Evolutionary conservation across 306 rosid species (phyloP).

Genomic region (Gleditsia sinensis): DNA sequence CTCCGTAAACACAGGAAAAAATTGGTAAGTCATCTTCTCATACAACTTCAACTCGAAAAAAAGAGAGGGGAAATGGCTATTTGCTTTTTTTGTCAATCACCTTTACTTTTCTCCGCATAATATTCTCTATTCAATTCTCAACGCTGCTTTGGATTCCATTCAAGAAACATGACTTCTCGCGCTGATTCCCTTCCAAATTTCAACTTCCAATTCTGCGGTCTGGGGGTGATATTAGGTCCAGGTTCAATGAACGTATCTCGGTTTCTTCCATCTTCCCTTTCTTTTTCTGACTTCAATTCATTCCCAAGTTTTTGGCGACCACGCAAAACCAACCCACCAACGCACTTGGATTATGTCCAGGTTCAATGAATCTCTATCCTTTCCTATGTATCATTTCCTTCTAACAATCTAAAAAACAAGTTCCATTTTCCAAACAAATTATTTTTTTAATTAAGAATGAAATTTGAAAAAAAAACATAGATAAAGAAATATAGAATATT

Average conservation of each 20-base stretch:
- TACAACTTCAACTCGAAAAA: background rate
- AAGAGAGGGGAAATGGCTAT: no score
- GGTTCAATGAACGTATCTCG: slow-evolving; percentile 43
- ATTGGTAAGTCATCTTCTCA: background rate
- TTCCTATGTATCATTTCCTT: background rate
- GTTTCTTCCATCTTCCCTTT: background rate
- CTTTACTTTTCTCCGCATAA: background rate
- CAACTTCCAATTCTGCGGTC: background rate
- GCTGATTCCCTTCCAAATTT: background rate
- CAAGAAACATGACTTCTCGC: background rate
- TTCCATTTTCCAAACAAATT: background rate
- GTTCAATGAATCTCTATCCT: slow-evolving; percentile 54
- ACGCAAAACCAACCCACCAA: background rate
- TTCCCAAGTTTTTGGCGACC: background rate
- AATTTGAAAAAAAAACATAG: no score
- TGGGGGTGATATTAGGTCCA: slow-evolving; percentile 25
- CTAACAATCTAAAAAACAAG: background rate
- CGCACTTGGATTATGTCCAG: slow-evolving; percentile 29
- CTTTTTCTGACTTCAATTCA: background rate
- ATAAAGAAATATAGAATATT: no score
- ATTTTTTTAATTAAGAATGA: no score
- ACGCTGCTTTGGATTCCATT: background rate
- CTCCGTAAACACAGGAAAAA: no score
- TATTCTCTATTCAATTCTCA: background rate
- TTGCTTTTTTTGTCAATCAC: background rate